Base-by-base conservation (phyloP, 495 filamentous ascomycete genomes). In the Daldinia grandis region DNA sequence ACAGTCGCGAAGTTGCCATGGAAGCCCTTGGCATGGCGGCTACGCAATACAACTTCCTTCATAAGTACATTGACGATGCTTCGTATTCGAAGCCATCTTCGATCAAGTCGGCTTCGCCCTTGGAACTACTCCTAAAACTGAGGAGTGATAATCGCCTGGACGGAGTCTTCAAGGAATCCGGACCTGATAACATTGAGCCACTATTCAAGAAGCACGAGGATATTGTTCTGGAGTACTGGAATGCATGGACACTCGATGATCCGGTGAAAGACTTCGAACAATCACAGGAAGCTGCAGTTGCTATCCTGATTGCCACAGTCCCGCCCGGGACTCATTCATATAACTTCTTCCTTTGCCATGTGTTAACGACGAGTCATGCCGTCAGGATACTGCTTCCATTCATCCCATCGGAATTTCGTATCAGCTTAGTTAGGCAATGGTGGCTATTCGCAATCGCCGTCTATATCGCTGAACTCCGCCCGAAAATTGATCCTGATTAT, bases 291-390 rank as follows among this genome's bases (percentile, higher is more conserved):
- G 87, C 91, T 2, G 93, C 93, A 2, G 87, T 88, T 0, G 89
- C 89, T 0, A 74, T 98, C 2, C 80, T 98, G 0, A 84, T 92
- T 3, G 84, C 81, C 5, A 90, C 89, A 2, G 84, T 88, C 0
- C 73, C 82, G 10, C 81, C 83, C 0, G 88, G 87, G 0, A 88
- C 88, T 5, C 84, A 87, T 58, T 74, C 81, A 1, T 95, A 93
- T 78, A 93, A 97, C 78, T 97, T 97, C 81, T 97, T 93, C 81
- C 71, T 93, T 61, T 87, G 91, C 14, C 93, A 97, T 71, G 69
- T 93, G 10, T 81, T 98, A 31, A 96, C 93, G 0, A 89, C 91
- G 31, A 93, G 89, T 65, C 93, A 98, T 76, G 95, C 95, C 0
- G 88, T 97, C 6, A 87, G 95, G 1, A 91, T 95, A 27, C 76